Conservation (phyloP, 2,329 filamentous ascomycete genomes). For the Pseudopyrenochaeta lycopersici region DNA sequence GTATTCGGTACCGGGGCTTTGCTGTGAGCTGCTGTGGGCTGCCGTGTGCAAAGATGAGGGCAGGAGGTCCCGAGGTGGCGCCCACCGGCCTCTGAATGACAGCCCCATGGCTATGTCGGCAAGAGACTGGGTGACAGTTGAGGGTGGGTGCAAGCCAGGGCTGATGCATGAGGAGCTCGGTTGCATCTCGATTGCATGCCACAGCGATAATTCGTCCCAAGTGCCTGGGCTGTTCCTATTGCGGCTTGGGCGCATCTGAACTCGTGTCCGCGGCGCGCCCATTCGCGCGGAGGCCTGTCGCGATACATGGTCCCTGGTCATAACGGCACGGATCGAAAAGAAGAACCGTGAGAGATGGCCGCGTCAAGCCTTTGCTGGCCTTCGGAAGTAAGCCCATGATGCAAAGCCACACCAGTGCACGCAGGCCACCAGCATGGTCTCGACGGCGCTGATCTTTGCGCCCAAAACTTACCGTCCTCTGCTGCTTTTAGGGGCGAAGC, state of each 20-base stretch:
- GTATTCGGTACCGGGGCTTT: conserved; percentile 1
- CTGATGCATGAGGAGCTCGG: conserved; percentile 27
- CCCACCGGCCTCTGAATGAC: conserved; percentile 7
- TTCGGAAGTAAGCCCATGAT: conserved; percentile 18
- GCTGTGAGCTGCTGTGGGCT: no score
- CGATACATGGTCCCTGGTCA: conserved; percentile 29
- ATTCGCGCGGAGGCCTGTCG: conserved; percentile 30
- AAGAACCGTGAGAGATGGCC: conserved; percentile 1
- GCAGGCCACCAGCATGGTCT: conserved; percentile 1
- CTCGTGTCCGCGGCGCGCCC: conserved; percentile 27
- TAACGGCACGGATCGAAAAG: conserved; percentile 36
- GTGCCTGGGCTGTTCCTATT: conserved; percentile 23
- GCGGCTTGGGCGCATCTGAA: conserved; percentile 26
- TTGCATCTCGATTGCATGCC: conserved; percentile 37
- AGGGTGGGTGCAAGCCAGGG: conserved; percentile 22
- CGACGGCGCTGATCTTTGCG: conserved; percentile 14
- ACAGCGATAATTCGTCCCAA: conserved; percentile 30
- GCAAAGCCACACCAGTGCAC: conserved; percentile 1
- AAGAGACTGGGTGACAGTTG: conserved; percentile 22
- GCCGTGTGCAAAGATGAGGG: not conserved
- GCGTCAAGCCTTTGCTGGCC: conserved; percentile 5
- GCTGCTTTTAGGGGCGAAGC: conserved; percentile 15
- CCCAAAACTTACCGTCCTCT: conserved; percentile 1
- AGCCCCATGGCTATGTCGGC: conserved; percentile 15
- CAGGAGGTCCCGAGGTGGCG: conserved; percentile 16